Conservation (phyloP, 192 early-diverging fungal species). For the Backusella luteola region DNA sequence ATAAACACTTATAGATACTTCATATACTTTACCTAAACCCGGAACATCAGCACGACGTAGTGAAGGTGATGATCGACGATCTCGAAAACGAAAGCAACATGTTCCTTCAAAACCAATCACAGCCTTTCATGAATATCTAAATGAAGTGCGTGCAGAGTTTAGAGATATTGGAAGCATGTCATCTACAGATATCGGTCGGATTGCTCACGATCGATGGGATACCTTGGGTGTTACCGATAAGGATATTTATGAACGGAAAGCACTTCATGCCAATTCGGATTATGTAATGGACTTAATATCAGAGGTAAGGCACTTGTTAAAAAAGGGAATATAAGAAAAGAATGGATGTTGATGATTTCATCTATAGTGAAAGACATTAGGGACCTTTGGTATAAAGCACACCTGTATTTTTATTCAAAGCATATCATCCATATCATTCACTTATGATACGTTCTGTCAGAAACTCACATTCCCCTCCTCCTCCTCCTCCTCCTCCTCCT, state of each 20-base stretch:
- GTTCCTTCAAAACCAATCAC: background rate
- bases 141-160: background rate
- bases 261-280: slow-evolving; percentile 12
- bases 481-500: background rate
- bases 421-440: background rate
- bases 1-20: background rate
- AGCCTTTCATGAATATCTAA: background rate
- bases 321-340: background rate
- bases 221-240: background rate
- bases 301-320: background rate
- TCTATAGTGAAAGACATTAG: background rate
- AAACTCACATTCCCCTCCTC: background rate
- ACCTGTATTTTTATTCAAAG: background rate
- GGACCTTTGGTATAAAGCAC: too few relatives aligned
- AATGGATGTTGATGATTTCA: background rate
- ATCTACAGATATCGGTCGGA: background rate
- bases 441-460: background rate
- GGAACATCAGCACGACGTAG: background rate
- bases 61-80: background rate
- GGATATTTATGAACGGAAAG: slow-evolving; percentile 6
- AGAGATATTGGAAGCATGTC: background rate
- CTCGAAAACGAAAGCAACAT: slow-evolving; percentile 6
- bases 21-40: slow-evolving; percentile 9
- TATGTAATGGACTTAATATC: slow-evolving; percentile 10
- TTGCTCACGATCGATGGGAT: slow-evolving; percentile 1